phyloP scores from a whole-genome alignment of 305 asterid genomes.

The Fraxinus platypoda region DNA sequence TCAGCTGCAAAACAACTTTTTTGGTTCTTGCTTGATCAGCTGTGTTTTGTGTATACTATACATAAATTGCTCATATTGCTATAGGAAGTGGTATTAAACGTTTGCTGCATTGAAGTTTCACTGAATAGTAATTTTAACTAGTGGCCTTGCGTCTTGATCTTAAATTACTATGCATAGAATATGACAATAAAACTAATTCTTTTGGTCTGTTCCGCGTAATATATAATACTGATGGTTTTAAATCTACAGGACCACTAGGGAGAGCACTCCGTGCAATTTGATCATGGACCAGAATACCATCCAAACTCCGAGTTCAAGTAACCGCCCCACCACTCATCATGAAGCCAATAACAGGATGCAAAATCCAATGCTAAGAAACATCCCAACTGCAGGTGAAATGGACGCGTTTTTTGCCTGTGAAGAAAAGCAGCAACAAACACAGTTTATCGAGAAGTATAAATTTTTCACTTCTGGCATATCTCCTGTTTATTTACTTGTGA shows the following conservation, averaged over 20 bases:
- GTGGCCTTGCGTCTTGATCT: no score
- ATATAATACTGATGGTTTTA: neutral
- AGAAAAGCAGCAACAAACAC: constrained; percentile 29
- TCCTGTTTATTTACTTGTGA: neutral
- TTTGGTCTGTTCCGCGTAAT: neutral
- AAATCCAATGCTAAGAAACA: neutral
- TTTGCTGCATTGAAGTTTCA: no score
- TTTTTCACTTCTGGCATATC: neutral
- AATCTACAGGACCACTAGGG: constrained; percentile 34
- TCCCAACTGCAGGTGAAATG: constrained; percentile 31
- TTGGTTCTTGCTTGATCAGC: neutral
- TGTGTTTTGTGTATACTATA: neutral
- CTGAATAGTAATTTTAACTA: no score
- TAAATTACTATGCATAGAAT: neutral
- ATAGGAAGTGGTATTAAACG: no score
- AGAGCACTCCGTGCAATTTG: constrained; percentile 37
- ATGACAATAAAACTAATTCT: neutral
- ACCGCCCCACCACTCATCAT: constrained; percentile 6
- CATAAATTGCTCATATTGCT: neutral
- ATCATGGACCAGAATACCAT: constrained; percentile 26
- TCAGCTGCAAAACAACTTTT: neutral
- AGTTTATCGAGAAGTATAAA: constrained; percentile 35
- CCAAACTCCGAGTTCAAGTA: constrained; percentile 34
- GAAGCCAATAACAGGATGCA: constrained; percentile 16
- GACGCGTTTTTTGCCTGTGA: constrained; percentile 21